Base-by-base conservation (phyloP, 2,329 filamentous ascomycete genomes). In the Fusarium pseudocircinatum region DNA sequence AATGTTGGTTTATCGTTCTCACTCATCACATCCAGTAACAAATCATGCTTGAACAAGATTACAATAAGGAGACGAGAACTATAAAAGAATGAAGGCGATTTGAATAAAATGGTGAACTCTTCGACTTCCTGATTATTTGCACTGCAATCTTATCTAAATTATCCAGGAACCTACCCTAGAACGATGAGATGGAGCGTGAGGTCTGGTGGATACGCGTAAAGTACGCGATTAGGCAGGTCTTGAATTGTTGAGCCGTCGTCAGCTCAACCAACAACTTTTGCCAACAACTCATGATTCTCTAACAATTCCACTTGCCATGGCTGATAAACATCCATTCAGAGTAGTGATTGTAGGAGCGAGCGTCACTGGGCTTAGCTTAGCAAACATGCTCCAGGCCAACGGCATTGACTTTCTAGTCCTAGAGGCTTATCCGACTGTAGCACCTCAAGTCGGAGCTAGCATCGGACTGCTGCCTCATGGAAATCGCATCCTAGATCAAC, bases 401-500 rank as follows among this genome's bases (percentile, higher is more conserved):
- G 56, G 10, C 56, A 61, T 63, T 2, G 56, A 63, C 20, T 61
- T 32, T 22, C 22, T 63, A 12, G 22, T 63, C 2, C 22, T 61
- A 5, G 54, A 61, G 28, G 61, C 61, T 8, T 36, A 50, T 30
- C 43, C 37, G 2, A 43, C 15, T 20, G 22, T 61, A 16, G 56
- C 61, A 4, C 54, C 61, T n/a, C 61, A 63, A 28, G 61, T 61
- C 0, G 61, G 61, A 7, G 60, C 60, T 2, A 61, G 61, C 15
- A 63, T 63, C 18, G 60, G 60, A 6, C n/a, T 63, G 5, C 28
- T 63, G 8, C 61, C 61, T 8, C 56, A 61, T 7, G 61, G 61
- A 15, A 49, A 60, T n/a, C 43, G 54, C 1, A 50, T 63, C 13
- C 30, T 63, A 8, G 43, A 63, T 6, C 61, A 63, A 5, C 36